These are phyloP conservation scores for Pleurotus tuber-regium DNA, from an alignment of 768 basidiomycete genomes.

Conservation along the genomic window DNA sequence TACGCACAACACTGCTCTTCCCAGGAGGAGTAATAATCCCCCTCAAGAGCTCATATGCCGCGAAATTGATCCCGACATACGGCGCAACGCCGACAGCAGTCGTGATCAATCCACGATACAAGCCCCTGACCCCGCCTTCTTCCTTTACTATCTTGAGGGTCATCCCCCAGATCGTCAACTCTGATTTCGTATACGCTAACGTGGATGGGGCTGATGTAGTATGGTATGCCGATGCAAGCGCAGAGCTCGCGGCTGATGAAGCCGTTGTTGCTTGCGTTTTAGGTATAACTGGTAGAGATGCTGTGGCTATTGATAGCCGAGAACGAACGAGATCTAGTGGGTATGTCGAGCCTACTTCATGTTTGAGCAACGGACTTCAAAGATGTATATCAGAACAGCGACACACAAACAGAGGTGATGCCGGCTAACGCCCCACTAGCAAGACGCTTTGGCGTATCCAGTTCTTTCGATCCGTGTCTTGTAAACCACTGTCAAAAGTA, in stretches of 20 bases:
- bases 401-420: conserved; percentile 90
- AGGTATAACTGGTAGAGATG: conserved; percentile 47
- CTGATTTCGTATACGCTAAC: conserved; percentile 42
- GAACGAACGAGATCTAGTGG: conserved; percentile 93
- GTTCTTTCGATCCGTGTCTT: conserved; percentile 59
- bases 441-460: conserved; percentile 88
- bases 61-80: conserved; percentile 89
- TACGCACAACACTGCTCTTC: conserved; percentile 62
- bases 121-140: conserved; percentile 84
- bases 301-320: conserved; percentile 89
- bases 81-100: conserved; percentile 91
- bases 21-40: conserved; percentile 81
- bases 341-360: conserved; percentile 70
- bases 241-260: conserved; percentile 10
- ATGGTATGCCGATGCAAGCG: conserved; percentile 54
- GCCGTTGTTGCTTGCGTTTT: conserved; percentile 13
- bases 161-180: conserved; percentile 85
- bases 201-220: conserved; percentile 41
- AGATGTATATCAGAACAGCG: conserved; percentile 7
- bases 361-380: conserved; percentile 7
- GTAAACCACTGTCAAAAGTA: conserved; percentile 62
- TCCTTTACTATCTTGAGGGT: conserved; percentile 85
- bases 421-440: conserved; percentile 89
- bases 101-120: conserved; percentile 84
- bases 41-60: conserved; percentile 84